Evolutionary conservation across 345 rosid genomes (phyloP).

Genomic region (Turnera subulata): DNA sequence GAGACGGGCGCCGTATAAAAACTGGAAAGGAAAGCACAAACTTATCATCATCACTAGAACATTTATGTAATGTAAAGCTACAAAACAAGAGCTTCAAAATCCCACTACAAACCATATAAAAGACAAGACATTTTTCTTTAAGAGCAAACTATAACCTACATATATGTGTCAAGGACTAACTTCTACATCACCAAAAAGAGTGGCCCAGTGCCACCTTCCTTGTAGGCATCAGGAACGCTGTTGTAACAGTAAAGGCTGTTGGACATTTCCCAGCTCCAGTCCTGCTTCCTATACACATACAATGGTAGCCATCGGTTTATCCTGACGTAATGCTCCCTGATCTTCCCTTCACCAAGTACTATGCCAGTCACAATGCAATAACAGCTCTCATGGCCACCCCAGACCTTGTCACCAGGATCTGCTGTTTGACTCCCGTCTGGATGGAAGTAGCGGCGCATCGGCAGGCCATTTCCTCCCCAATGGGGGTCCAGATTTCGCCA

Average conservation of each 20-base stretch:
- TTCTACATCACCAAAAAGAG: slow-evolving; percentile 9
- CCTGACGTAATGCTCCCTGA: slow-evolving; percentile 54
- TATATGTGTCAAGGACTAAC: too few species aligned
- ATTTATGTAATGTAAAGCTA: too few species aligned
- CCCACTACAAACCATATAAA: too few species aligned
- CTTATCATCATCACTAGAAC: too few species aligned
- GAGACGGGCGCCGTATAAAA: too few species aligned
- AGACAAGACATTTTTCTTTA: too few species aligned
- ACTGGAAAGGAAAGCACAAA: too few species aligned
- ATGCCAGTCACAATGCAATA: slow-evolving; percentile 42
- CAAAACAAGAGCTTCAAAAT: too few species aligned
- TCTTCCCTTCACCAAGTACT: slow-evolving; percentile 37
- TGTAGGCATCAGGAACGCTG: slow-evolving; percentile 44
- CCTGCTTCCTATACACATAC: slow-evolving; percentile 42
- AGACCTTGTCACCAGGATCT: slow-evolving; percentile 48
- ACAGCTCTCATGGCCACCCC: slow-evolving; percentile 71
- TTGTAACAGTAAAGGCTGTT: slow-evolving; percentile 42
- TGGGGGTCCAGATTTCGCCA: slow-evolving; percentile 61
- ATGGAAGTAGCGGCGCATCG: slow-evolving; percentile 54
- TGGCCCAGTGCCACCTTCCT: slow-evolving; percentile 50
- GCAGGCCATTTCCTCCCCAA: slow-evolving; percentile 47
- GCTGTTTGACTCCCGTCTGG: slow-evolving; percentile 63
- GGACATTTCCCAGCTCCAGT: slow-evolving; percentile 72
- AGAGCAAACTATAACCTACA: too few species aligned
- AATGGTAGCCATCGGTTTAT: slow-evolving; percentile 54